Conservation (phyloP, 805 yeast species). For the Nakazawaea ernobii region DNA sequence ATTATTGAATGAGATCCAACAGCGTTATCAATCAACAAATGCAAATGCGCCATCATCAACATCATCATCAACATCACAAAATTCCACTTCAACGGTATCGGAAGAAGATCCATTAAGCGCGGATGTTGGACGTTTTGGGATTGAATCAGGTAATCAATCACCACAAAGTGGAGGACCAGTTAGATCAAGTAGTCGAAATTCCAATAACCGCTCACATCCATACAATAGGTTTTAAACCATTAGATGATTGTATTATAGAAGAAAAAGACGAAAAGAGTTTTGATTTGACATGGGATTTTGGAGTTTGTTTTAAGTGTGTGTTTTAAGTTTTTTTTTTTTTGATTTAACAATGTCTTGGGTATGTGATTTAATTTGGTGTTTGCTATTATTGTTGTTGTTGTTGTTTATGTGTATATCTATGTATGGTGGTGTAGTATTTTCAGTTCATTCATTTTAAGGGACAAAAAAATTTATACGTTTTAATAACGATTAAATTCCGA, state of each 20-base stretch:
- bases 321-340: too few species aligned
- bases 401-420: too few species aligned
- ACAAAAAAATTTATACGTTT: too few species aligned
- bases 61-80: background rate
- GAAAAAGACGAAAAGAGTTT: too few species aligned
- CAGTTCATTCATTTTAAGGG: too few species aligned
- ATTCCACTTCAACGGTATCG: background rate
- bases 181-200: background rate
- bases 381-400: too few species aligned
- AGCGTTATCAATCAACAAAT: background rate
- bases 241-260: background rate
- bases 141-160: background rate
- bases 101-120: background rate
- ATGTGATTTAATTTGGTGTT: too few species aligned
- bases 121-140: background rate
- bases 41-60: background rate
- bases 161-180: background rate
- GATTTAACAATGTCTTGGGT: too few species aligned
- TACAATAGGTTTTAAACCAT: background rate
- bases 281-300: too few species aligned
- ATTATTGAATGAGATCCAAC: background rate
- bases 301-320: too few species aligned
- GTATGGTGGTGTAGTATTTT: too few species aligned
- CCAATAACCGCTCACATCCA: background rate
- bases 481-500: too few species aligned